Conservation (phyloP, 192 early-diverging fungal genomes). For the Powellomyces hirtus region DNA sequence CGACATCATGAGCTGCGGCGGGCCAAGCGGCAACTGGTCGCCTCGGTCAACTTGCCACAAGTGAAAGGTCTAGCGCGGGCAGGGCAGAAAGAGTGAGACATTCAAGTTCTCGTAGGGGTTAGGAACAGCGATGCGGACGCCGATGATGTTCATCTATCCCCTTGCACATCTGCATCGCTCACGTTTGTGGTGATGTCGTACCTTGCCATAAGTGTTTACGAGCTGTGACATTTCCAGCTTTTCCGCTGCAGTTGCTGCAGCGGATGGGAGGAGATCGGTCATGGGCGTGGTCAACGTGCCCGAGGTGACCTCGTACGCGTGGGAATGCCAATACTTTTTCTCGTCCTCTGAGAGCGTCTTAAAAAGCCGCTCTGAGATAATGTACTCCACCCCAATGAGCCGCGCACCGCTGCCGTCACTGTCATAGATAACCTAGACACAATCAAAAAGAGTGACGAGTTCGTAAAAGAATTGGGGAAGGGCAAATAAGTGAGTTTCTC, state of each 20-base stretch:
- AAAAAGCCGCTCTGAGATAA: conserved; percentile 55
- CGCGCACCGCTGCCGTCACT: conserved; percentile 33
- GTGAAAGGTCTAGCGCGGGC: conserved; percentile 30
- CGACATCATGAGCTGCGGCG: conserved; percentile 44
- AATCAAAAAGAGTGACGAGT: no score
- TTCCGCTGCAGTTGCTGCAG: conserved; percentile 30
- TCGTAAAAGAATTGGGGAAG: no score
- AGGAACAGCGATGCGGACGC: no score
- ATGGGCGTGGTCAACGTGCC: conserved; percentile 39
- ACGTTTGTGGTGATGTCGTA: conserved; percentile 28
- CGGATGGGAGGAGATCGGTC: conserved; percentile 31
- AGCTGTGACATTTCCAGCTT: conserved; percentile 27
- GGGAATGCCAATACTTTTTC: conserved; percentile 60
- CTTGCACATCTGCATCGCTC: no score
- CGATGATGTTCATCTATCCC: no score
- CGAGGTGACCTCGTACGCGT: conserved; percentile 51
- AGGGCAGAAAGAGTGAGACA: no score
- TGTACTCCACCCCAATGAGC: conserved; percentile 59
- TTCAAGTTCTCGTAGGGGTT: no score
- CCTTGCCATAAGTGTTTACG: conserved; percentile 49
- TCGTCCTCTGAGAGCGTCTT: conserved; percentile 39
- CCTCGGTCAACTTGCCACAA: conserved; percentile 53
- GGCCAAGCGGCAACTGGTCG: conserved; percentile 45
- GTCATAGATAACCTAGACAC: no score
- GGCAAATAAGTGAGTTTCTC: no score